Conservation (phyloP, 2,329 filamentous ascomycete genomes). For the Geosmithia flava region DNA sequence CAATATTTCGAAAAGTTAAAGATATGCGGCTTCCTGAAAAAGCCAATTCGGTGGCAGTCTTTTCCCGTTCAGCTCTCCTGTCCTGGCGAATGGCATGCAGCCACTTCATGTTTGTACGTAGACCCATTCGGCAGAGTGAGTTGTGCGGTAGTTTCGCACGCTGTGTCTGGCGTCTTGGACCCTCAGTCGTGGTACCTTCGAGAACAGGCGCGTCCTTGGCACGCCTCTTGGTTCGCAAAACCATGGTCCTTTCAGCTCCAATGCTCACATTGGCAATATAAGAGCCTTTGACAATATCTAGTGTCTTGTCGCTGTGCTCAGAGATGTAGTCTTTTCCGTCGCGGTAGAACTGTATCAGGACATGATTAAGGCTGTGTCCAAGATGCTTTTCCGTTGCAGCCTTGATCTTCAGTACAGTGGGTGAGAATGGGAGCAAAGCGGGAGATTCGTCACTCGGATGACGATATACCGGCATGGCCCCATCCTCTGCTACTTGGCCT, state of each 20-base stretch:
- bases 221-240: conserved; percentile 67
- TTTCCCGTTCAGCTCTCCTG: conserved; percentile 58
- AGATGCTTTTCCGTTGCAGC: conserved; percentile 56
- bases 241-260: conserved; percentile 85
- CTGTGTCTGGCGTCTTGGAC: conserved; percentile 41
- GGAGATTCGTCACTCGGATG: conserved; percentile 86
- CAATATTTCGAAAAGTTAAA: conserved; percentile 81
- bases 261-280: conserved; percentile 88
- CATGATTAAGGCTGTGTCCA: conserved; percentile 79
- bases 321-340: conserved; percentile 82
- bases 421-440: conserved; percentile 62
- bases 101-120: conserved; percentile 74
- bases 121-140: conserved; percentile 73
- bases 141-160: conserved; percentile 74
- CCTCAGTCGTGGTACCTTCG: conserved; percentile 3
- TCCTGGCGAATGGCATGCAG: conserved; percentile 87
- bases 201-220: conserved; percentile 19
- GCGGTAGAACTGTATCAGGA: conserved; percentile 88
- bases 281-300: conserved; percentile 73
- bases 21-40: conserved; percentile 72
- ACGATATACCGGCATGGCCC: conserved; percentile 79
- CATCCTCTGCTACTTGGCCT: conserved; percentile 55
- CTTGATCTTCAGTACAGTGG: conserved; percentile 58
- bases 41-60: conserved; percentile 56
- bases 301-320: conserved; percentile 92